Evolutionary conservation across 164 flowering plant genomes (phyloP).

Genomic region (Nymphaea thermarum): DNA sequence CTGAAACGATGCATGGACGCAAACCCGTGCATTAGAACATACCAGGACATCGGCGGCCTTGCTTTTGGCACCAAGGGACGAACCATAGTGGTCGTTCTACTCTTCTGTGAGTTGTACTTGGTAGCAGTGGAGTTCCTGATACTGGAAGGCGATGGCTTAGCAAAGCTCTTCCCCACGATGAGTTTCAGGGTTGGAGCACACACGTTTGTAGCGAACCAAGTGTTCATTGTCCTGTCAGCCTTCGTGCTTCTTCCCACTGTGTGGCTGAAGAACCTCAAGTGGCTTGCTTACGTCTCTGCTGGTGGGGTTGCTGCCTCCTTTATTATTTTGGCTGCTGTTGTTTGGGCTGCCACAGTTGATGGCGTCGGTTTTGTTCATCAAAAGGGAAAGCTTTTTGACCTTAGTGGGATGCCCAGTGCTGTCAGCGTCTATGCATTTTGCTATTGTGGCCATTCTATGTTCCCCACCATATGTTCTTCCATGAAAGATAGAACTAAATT

Average conservation of each 20-base stretch:
- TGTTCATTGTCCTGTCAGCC: neutral
- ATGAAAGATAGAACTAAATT: neutral
- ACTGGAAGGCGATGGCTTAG: conserved; percentile 3
- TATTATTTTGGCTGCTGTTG: neutral
- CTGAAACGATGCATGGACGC: conserved; percentile 1
- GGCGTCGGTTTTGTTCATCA: neutral
- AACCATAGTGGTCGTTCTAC: neutral
- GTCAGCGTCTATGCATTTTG: conserved; percentile 1
- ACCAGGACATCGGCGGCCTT: conserved; percentile 1
- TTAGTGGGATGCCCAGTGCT: neutral
- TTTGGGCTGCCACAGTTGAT: conserved; percentile 2
- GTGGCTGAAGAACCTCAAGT: neutral
- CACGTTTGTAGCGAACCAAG: neutral
- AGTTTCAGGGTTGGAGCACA: neutral
- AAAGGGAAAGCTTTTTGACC: neutral
- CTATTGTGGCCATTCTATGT: conserved; percentile 2
- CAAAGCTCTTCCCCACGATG: neutral
- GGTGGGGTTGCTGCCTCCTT: neutral
- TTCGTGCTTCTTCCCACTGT: conserved; percentile 1
- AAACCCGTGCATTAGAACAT: neutral
- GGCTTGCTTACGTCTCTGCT: conserved; percentile 1
- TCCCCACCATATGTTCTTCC: conserved; percentile 2
- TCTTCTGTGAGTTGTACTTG: conserved; percentile 3
- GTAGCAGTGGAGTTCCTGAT: conserved; percentile 4
- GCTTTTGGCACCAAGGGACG: conserved; percentile 4